Evolutionary conservation across 352 stramenopile species (phyloP).

Genomic region (Globisporangium viniferum): DNA sequence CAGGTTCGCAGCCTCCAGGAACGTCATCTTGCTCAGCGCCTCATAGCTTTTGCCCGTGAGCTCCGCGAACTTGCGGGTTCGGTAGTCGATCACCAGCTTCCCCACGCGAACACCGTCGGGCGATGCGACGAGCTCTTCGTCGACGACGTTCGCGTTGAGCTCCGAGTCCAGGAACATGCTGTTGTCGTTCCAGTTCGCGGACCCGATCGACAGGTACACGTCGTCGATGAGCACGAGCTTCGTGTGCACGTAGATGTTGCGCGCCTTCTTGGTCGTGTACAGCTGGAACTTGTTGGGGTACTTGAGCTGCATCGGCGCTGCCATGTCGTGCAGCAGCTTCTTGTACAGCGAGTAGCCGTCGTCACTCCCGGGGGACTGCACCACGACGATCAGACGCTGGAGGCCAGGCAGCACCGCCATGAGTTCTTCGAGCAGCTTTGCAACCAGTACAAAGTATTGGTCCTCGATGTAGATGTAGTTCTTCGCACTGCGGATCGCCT

Average conservation of each 20-base stretch:
- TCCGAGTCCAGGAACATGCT: constrained; percentile 62
- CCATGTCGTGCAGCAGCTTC: constrained; percentile 55
- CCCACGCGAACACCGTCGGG: constrained; percentile 30
- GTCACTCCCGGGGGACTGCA: constrained; percentile 25
- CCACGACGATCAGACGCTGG: constrained; percentile 44
- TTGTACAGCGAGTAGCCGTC: constrained; percentile 31
- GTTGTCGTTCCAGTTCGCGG: constrained; percentile 63
- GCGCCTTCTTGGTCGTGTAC: constrained; percentile 34
- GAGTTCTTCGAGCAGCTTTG: constrained; percentile 36
- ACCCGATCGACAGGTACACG: constrained; percentile 19
- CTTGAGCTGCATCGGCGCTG: constrained; percentile 32
- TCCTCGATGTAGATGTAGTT: constrained; percentile 68
- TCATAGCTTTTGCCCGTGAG: constrained; percentile 38
- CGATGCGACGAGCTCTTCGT: constrained; percentile 24
- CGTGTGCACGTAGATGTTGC: constrained; percentile 48
- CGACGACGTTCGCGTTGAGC: constrained; percentile 46
- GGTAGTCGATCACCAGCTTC: constrained; percentile 40
- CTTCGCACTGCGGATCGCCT: constrained; percentile 40
- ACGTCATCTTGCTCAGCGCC: constrained; percentile 32
- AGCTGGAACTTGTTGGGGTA: constrained; percentile 51
- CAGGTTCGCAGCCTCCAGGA: constrained; percentile 35
- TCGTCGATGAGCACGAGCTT: constrained; percentile 41
- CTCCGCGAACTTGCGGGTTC: constrained; percentile 60
- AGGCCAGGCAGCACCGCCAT: constrained; percentile 40
- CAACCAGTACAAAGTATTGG: constrained; percentile 53